phyloP scores from a whole-genome alignment of 2,329 filamentous ascomycete species.

The Allantophomopsis lycopodina region DNA sequence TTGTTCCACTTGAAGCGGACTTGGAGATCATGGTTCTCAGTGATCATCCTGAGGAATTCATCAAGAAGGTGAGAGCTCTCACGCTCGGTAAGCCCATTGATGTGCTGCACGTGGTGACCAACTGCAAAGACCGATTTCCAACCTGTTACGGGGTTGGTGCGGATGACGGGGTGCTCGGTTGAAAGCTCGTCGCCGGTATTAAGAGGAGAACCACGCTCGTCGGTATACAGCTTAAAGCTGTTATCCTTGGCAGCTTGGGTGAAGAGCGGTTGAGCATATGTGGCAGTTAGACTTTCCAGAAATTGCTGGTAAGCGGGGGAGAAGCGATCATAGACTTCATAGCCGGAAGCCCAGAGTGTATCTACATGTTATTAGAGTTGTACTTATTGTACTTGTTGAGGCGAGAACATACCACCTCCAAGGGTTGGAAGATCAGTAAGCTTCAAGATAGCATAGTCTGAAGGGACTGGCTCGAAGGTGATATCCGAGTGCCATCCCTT shows the following conservation, averaged over 20 bases:
- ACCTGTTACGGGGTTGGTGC: conserved; percentile 43
- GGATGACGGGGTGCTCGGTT: conserved; percentile 37
- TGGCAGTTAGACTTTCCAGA: conserved; percentile 42
- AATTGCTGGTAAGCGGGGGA: conserved; percentile 40
- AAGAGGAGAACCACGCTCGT: conserved; percentile 32
- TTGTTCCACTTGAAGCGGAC: conserved; percentile 24
- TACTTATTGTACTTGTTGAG: conserved; percentile 15
- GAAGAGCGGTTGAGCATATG: conserved; percentile 35
- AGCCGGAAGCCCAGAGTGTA: conserved; percentile 55
- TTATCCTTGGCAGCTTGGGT: conserved; percentile 28
- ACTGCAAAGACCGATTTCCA: conserved; percentile 41
- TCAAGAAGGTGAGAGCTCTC: conserved; percentile 33
- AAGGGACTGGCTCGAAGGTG: conserved; percentile 47
- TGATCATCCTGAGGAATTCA: conserved; percentile 35
- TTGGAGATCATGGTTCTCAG: conserved; percentile 42
- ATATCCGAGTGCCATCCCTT: conserved; percentile 49
- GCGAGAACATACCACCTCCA: conserved; percentile 20
- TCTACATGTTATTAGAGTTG: conserved; percentile 17
- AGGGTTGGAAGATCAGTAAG: conserved; percentile 15
- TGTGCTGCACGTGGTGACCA: conserved; percentile 32
- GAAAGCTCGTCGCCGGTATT: conserved; percentile 33
- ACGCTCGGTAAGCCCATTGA: conserved; percentile 32
- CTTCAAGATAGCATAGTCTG: conserved; percentile 40
- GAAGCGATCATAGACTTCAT: conserved; percentile 52
- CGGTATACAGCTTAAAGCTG: conserved; percentile 30